Base-by-base conservation (phyloP, 805 yeast species). In the Yamadazyma scolyti region DNA sequence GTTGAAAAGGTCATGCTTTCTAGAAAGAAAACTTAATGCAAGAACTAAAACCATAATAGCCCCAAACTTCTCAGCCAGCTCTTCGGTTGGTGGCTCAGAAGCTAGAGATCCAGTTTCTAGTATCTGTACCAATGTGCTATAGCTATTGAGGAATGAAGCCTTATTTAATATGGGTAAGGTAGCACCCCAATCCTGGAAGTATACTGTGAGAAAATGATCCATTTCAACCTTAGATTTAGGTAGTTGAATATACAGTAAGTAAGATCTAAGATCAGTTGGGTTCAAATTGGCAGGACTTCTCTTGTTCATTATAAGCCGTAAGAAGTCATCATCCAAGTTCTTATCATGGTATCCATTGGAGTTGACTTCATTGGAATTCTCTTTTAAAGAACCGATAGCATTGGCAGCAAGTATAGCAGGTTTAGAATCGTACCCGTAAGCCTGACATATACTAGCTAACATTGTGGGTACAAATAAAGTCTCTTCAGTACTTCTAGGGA, bases 401-500 rank as follows among this genome's bases (percentile, higher is more conserved):
- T 79, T 73, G 4, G 88, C 87, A 0, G 90, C 77, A 34, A 78
- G 58, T 9, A 77, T 64, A n/a, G 87, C 79, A 1, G 85, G 79
- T 39, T 74, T 77, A 1, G 87, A 79, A 30, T 76, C 72, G 50
- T 79, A 79, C 0, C 93, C 90, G 53, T 78, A 82, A 2, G 70
- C 73, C 44, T 77, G 78, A 36, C 86, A 81, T 29, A 83, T 68
- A 34, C 77, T 72, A 5, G 87, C 83, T 37, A 83, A 58, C 29
- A 83, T 54, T 6, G 84, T 77, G 0, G 93, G 90, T 21, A 81
- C 76, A 44, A 82, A 80, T 24, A 83, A 57, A 0, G 87, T 82
- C 49, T 83, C 93, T 44, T 81, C 89, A 0, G 90, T 82, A 11
- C 83, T 73, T 48, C 93, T 62, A 5, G 90, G 93, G 7, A 81